Evolutionary conservation across 208 protist genomes (phyloP), one percentile per base, ranked within the genome.

Genomic region (Angomonas desouzai): DNA sequence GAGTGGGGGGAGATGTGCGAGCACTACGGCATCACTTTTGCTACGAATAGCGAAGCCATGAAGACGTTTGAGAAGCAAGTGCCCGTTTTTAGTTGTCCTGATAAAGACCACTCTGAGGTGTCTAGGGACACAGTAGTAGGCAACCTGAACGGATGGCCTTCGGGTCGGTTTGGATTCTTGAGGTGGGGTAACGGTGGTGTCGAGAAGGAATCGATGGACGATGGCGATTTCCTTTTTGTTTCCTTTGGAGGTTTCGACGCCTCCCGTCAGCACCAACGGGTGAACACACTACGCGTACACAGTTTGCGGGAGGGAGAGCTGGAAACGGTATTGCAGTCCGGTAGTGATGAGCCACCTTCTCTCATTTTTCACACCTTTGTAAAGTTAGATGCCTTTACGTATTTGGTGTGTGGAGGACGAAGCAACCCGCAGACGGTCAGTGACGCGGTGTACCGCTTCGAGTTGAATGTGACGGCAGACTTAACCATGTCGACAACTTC

Each of bases 1-100:
- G 88, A 94, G 66, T 96, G 88, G 85, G 75, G 69, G 47, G 91
- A 96, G 67, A 96, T 94, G 87, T 96, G 91, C 64, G 85, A 92
- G 58, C 91, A 96, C 68, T 96, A 96, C 69, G 87, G 87, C 64
- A 83, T 96, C 62, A 91, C 85, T 7, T 68, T 96, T 59, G 79
- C 81, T 1, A 23, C 62, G 0, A 93, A 29, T n/a, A 34, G 38
- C 32, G 7, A 29, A 2, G 3, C 30, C 2, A 29, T 45, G 23
- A 29, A 36, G 20, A 10, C 22, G 6, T 63, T 43, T 63, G 11
- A 20, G 9, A 7, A 48, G 9, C 22, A 11, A 20, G 6, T 20
- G 7, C 40, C 36, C 2, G 4, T 36, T 6, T 40, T 40, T 13
- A 40, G 36, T 13, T 13, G 36, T 40, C 36, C 36, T 40, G 13